A percentile compares a stretch with the other conserved stretches of the same genome.
Evolutionary conservation across 2,329 filamentous ascomycete genomes (phyloP).

Genomic region (Parastagonospora avenae): DNA sequence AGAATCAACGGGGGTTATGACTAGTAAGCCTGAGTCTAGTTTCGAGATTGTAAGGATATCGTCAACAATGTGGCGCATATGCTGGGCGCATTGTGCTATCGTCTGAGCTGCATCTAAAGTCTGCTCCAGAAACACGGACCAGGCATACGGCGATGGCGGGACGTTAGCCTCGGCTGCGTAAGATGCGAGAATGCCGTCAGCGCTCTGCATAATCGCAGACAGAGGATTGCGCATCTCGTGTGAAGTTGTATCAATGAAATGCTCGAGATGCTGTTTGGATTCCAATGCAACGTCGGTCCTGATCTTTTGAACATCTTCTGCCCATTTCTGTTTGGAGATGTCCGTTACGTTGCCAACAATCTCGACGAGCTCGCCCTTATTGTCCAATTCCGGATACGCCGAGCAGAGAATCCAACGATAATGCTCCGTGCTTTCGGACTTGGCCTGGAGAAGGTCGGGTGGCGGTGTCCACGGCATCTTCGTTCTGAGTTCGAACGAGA

Average conservation of each 20-base stretch:
- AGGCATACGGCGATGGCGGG: constrained; percentile 9
- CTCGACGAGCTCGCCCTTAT: constrained; percentile 28
- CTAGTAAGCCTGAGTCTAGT: constrained; percentile 50
- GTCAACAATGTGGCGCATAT: constrained; percentile 55
- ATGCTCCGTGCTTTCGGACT: constrained; percentile 16
- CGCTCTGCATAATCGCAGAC: constrained; percentile 50
- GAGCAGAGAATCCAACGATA: constrained; percentile 39
- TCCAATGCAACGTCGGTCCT: constrained; percentile 38
- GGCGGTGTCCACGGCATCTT: constrained; percentile 43
- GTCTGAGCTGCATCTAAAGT: constrained; percentile 47
- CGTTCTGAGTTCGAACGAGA: constrained; percentile 47
- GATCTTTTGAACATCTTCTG: constrained; percentile 40
- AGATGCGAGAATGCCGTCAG: constrained; percentile 45
- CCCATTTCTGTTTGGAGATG: constrained; percentile 46
- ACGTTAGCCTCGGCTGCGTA: constrained; percentile 20
- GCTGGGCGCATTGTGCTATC: constrained; percentile 51
- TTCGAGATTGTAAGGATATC: constrained; percentile 54
- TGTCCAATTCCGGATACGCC: constrained; percentile 31
- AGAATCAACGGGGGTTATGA: constrained; percentile 48
- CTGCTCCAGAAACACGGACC: constrained; percentile 25
- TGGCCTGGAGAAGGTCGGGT: constrained; percentile 16
- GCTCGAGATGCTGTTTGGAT: constrained; percentile 40
- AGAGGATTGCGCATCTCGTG: constrained; percentile 54
- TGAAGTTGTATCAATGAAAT: constrained; percentile 43
- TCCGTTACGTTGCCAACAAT: constrained; percentile 46